Base-by-base conservation (phyloP, 192 early-diverging fungal species). In the Linnemannia elongata region DNA sequence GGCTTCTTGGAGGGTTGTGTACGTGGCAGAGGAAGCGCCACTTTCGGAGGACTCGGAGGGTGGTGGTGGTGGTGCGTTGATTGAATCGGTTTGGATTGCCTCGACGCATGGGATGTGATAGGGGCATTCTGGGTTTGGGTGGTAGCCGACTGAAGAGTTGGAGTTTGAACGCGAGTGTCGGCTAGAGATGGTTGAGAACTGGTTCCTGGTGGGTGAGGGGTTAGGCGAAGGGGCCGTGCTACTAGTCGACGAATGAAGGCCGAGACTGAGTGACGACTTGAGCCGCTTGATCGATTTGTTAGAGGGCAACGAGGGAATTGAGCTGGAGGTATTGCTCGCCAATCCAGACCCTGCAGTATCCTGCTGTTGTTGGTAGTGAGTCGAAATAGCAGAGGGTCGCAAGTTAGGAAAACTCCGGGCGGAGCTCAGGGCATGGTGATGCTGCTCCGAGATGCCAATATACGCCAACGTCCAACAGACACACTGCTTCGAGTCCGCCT, bases 51-150 rank as follows among this genome's bases (percentile, higher is more conserved):
- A 33, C 41, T 49, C 72, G 12, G 42, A 41, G 8, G 41, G 12
- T 8, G 54, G 27, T 35, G 54, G 27, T 35, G 42, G 30, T 38
- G 30, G 45, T 17, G 42, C 45, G 45, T 35, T 75, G n/a, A 52
- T 20, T 15, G 30, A 20, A 6, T 77, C 75, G 5, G 39, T 79
- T 38, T 54, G 68, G 3, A 54, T 69, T 10, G 77, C 42, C 36
- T 39, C 72, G 27, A 78, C 36, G 12, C 78, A 81, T 39, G 55
- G 72, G 6, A 82, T 27, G 33, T 89, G 88, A 22, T 73, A 82
- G 17, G 88, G 88, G 80, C 88, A 89, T 10, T 84, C 74, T 24
- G 88, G 88, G 33, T 89, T 89, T 1, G 88, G 88, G 27, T 89
- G 88, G 18, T 81, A 87, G 0, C 85, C 76, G 4, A 60, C 72